Percentiles rank a stretch among this genome's conserved stretches.
Evolutionary conservation across 371 early-diverging fungal genomes (phyloP).

Genomic region (Rhizopus delemar): DNA sequence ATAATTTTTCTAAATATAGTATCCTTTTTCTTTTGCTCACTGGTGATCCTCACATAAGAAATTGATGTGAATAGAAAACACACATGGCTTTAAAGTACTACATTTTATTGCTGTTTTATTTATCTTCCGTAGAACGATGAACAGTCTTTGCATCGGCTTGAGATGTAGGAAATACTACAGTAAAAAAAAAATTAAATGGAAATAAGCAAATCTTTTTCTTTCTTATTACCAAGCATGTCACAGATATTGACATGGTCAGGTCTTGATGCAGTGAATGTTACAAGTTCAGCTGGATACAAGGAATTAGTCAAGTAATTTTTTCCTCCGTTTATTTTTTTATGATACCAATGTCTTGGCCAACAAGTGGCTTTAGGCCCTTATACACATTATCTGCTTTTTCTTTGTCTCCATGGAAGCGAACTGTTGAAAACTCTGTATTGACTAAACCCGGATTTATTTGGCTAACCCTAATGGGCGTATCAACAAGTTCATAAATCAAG

Average conservation of each 20-base stretch:
- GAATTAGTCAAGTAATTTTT: neutral
- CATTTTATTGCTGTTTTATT: too few relatives aligned
- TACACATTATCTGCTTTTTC: slow-evolving; percentile 79
- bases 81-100: too few relatives aligned
- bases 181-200: neutral
- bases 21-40: too few relatives aligned
- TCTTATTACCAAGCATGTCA: slow-evolving; percentile 57
- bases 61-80: too few relatives aligned
- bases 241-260: slow-evolving; percentile 85
- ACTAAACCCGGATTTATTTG: slow-evolving; percentile 81
- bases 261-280: slow-evolving; percentile 82
- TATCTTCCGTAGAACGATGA: neutral
- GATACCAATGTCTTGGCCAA: slow-evolving; percentile 67
- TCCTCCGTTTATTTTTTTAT: neutral
- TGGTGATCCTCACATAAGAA: too few relatives aligned
- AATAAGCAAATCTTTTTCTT: neutral
- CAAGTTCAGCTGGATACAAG: slow-evolving; percentile 62
- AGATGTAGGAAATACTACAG: slow-evolving; percentile 61
- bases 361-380: slow-evolving; percentile 74
- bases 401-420: slow-evolving; percentile 84
- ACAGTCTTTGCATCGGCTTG: slow-evolving; percentile 64
- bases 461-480: slow-evolving; percentile 75
- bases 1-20: too few relatives aligned
- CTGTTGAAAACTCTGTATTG: slow-evolving; percentile 89
- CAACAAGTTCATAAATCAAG: slow-evolving; percentile 78